Evolutionary conservation across 306 rosid genomes (phyloP), one percentile per base, ranked within the genome.

Genomic region (Rubus parviflorus): DNA sequence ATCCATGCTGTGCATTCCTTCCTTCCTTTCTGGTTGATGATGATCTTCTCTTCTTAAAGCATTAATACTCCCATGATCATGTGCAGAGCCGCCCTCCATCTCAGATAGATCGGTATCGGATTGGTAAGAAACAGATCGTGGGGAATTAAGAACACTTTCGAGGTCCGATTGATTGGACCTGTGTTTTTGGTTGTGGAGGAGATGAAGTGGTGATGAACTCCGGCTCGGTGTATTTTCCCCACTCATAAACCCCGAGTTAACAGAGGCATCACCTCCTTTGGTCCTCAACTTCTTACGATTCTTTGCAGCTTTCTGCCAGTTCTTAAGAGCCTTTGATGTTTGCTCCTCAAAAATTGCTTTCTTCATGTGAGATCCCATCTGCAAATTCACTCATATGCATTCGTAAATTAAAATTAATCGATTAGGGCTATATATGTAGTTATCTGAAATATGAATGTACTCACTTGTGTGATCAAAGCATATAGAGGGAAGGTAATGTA

Each of bases 341-440:
- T 89, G 94, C 72, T 91, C 90, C 83, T 89, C 91, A 66, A 91
- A 91, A 5, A 88, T 88, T 72, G 91, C 66, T 77, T 54, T 84
- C 79, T 91, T 89, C 97, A 83, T 85, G 82, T 86, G 94, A 46
- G 92, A 85, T 58, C 94, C 97, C 97, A 91, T 89, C 97, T 89
- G 60, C 54, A 57, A 43, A 20, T 42, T 42, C 22, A 12, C 19
- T 7, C 68, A 75, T n/a, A 77, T 35, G 11, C 40, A 69, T 11
- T 3, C 3, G 7, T 37, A 25, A 25, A 10, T 8, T 8, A 8
- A 15, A 51, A 42, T 42, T 42, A 42, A 42, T 42, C 46, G 6
- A 42, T 42, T 42, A 4, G 8, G 35, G 35, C 8, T 54, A 20
- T 52, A 19, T 13, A 52, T 48, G 45, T 8, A 47, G 14, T 7